Evolutionary conservation across 495 filamentous ascomycete genomes (phyloP), one percentile per base, ranked within the genome.

Genomic region (Talaromyces ruber): DNA sequence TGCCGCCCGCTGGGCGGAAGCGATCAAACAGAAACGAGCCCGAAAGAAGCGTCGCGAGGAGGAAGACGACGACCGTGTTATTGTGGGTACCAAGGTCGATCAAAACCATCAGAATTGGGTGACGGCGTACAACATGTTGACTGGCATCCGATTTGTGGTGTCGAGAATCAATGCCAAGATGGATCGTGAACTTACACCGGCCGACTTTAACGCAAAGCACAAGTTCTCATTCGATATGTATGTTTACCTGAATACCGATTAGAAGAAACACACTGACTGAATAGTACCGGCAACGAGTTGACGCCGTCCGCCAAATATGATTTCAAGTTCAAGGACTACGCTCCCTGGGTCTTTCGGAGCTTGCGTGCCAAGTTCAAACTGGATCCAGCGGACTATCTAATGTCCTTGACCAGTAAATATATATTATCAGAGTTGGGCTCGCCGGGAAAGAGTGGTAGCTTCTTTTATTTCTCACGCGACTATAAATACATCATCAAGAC

Each of bases 401-500:
- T 99, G 86, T 99, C 94, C 9, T 80, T 99, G 64, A 99, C 94
- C 6, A 94, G 93, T 74, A 99, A 98, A 75, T 99, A 98, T 74
- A 98, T 99, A 61, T 79, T 99, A 52, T 98, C 94, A 1, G 94
- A 99, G 72, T 79, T 99, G 29, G 95, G 95, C 21, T 98, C 94
- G 14, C 94, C 94, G 4, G 94, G 94, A 16, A 99, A 99, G 78
- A 97, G 92, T 74, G 95, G 95, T 18, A 97, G 92, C 71, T 99
- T 99, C 75, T 99, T 99, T 78, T 99, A 99, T 78, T 99, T 99
- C 78, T 98, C 95, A 28, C 84, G 94, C 58, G 94, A 99, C 71
- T 99, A 98, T 81, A 99, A 99, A 76, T 99, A 99, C 76, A 99
- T 99, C 74, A 99, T 99, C 85, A 99, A 99, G 73, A 99, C 94